Percentiles rank a stretch among this genome's conserved stretches.
Conservation (phyloP, 2,329 filamentous ascomycete species). For the Scolecobasidium constrictum region DNA sequence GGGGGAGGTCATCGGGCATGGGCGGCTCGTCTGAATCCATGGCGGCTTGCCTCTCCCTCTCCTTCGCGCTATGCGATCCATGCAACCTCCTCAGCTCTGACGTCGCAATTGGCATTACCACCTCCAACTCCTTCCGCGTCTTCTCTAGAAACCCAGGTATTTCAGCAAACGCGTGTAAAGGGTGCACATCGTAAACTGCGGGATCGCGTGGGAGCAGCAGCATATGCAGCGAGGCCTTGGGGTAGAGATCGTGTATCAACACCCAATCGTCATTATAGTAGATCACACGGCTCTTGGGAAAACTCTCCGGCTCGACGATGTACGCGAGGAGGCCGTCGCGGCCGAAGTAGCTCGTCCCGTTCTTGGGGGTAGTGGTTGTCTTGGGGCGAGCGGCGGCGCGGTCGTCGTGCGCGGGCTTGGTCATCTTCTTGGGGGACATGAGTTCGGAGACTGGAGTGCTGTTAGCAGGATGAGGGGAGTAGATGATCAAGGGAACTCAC, state of each 20-base stretch:
- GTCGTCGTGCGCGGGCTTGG: neutral
- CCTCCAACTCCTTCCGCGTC: constrained; percentile 49
- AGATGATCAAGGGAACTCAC: too few species aligned
- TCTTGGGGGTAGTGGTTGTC: neutral
- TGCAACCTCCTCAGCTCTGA: constrained; percentile 63
- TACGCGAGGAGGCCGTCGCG: constrained; percentile 57
- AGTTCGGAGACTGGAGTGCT: neutral
- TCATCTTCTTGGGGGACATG: neutral
- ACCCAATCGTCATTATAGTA: constrained; percentile 60
- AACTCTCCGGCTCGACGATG: constrained; percentile 50
- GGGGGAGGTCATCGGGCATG: constrained; percentile 37
- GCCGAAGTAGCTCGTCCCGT: neutral
- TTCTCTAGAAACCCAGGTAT: constrained; percentile 52
- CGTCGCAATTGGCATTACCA: constrained; percentile 55
- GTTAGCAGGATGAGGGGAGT: neutral
- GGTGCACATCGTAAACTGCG: constrained; percentile 52
- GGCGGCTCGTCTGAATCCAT: constrained; percentile 36
- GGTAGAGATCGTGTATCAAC: constrained; percentile 71
- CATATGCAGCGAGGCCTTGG: constrained; percentile 75
- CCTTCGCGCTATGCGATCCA: constrained; percentile 51
- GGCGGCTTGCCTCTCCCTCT: constrained; percentile 52
- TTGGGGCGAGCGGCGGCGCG: neutral
- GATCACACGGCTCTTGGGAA: constrained; percentile 49
- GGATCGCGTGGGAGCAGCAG: constrained; percentile 73
- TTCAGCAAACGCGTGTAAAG: constrained; percentile 64